Base-by-base conservation (phyloP, 495 filamentous ascomycete genomes). In the Penicillium mononematosum region DNA sequence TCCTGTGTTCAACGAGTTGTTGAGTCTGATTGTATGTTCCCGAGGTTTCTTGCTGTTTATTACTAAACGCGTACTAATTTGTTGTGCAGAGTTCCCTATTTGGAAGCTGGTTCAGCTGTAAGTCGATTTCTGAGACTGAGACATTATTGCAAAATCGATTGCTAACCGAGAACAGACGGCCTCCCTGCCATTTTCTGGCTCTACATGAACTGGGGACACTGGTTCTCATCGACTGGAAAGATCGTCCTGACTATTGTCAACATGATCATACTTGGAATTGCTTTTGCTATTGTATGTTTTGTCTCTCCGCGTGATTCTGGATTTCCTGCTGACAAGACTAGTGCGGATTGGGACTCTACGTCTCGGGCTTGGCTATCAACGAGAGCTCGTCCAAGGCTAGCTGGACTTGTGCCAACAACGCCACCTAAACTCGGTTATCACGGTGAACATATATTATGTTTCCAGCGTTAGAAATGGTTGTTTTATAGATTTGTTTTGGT, bases 1-100 rank as follows among this genome's bases (percentile, higher is more conserved):
- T 39, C 88, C 88, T 0, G 81, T 85, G 62, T 90, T 90, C 72
- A 84, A 80, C 58, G 78, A 84, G 38, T 64, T 90, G 55, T 66
- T 90, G 50, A 70, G 71, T 63, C 42, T 70, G 42, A 64, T 71
- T 31, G 68, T 69, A 54, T 14, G 67, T 59, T 39, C 17, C 3
- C 22, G 22, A 24, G 22, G 22, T 24, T 25, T 41, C 22, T 22
- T 0, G 20, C 1, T n/a, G n/a, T 16, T 32, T 7, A 27, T 29
- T 17, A 5, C 5, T 6, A 22, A 16, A 0, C 32, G 3, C 1
- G 11, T 22, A 49, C 65, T 70, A 53, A 68, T 45, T 9, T 3
- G 27, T 17, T n/a, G 7, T 32, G 12, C 50, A 64, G 67, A 64
- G 64, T 16, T 60, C 71, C 19, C 61, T 72, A 16, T 74, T 74